Evolutionary conservation across 2,329 filamentous ascomycete species (phyloP), one percentile per base, ranked within the genome.

Genomic region (Botrytis deweyae): DNA sequence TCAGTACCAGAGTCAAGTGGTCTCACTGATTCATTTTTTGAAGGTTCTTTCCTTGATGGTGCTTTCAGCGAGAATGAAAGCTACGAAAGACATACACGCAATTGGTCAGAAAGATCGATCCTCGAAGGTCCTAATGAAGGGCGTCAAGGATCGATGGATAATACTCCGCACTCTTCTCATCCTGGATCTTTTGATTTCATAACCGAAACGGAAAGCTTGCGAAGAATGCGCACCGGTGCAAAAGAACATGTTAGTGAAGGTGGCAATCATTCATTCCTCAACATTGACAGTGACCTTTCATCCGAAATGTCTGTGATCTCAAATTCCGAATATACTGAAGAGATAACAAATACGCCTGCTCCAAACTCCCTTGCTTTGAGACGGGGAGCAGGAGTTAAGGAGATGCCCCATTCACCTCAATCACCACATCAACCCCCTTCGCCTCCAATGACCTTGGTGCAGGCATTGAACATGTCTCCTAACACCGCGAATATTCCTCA

Each of bases 11-110:
- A 88, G 5, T 88, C 88, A 1, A 87, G 89, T 22, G 88, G 88
- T 73, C 94, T 93, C 0, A 87, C 89, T 42, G 90, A 91, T 68
- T 95, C 93, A 0, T 94, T 94, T 80, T 91, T 89, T 58, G 95
- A 93, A 0, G 90, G 91, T 49, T 93, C 94, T 6, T 86, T 96
- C 12, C 86, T 97, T 20, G 91, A 95, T 75, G 88, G 92, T 68
- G 92, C 88, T 4, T 80, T 87, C 44, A 86, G 85, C 0, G 87
- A 89, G 61, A 86, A 89, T 75, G 85, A 49, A 36, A 72, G 82
- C 1, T 82, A 79, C 12, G 83, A 82, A 73, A 82, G 81, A 55
- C 78, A 80, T 40, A 83, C 83, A 18, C 81, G 80, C 10, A 84
- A 86, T 74, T 90, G 88, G 89, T 86, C 85, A 16, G 83, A 88